phyloP scores from a whole-genome alignment of 2,329 filamentous ascomycete genomes.

The Stachybotrys elegans region DNA sequence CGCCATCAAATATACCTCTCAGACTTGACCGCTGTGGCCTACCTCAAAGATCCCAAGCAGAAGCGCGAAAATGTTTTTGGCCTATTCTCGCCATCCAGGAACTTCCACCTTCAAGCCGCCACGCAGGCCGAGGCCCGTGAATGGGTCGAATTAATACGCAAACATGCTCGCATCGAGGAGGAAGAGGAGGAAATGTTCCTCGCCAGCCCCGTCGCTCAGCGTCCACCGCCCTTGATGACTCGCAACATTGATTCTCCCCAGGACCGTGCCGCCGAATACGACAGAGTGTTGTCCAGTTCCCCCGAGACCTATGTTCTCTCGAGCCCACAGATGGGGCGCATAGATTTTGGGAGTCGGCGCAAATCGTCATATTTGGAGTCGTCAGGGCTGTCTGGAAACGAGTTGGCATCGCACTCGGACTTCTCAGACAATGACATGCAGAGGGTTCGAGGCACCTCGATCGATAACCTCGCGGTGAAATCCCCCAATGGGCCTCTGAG shows the following conservation, averaged over 20 bases:
- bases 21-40: slow-evolving; percentile 85
- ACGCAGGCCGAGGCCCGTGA: slow-evolving; percentile 70
- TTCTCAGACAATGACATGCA: slow-evolving; percentile 67
- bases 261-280: slow-evolving; percentile 26
- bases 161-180: slow-evolving; percentile 77
- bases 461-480: slow-evolving; percentile 43
- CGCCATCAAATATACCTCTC: slow-evolving; percentile 83
- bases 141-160: slow-evolving; percentile 80
- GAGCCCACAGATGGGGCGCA: slow-evolving; percentile 28
- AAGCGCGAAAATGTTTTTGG: slow-evolving; percentile 86
- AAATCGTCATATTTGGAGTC: slow-evolving; percentile 60
- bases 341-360: slow-evolving; percentile 34
- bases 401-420: slow-evolving; percentile 78
- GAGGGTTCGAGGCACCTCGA: slow-evolving; percentile 43
- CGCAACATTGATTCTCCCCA: slow-evolving; percentile 12
- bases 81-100: slow-evolving; percentile 83
- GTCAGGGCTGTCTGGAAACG: slow-evolving; percentile 58
- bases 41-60: slow-evolving; percentile 83
- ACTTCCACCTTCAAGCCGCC: slow-evolving; percentile 81
- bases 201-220: slow-evolving; percentile 56
- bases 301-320: slow-evolving; percentile 44
- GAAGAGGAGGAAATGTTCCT: slow-evolving; percentile 81
- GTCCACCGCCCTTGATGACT: slow-evolving; percentile 30
- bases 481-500: slow-evolving; percentile 26
- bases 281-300: slow-evolving; percentile 51